Conservation (phyloP, 768 basidiomycete genomes). For the Calocybe gangraenosa region DNA sequence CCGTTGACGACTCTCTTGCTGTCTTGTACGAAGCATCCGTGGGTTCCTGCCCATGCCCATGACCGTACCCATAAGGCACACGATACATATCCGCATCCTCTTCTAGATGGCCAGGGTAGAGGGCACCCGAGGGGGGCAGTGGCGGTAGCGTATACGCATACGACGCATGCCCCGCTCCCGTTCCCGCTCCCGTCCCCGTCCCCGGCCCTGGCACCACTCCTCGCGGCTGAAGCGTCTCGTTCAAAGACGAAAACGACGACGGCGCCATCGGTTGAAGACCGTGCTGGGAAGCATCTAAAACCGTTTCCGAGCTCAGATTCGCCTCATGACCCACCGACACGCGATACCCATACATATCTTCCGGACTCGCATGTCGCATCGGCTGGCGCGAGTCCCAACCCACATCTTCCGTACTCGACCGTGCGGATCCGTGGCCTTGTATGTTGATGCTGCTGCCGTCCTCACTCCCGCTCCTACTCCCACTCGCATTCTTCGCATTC, state of each 20-base stretch:
- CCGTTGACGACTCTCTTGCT: constrained; percentile 17
- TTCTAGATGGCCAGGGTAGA: not conserved
- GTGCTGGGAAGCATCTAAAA: not conserved
- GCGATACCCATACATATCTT: constrained; percentile 4
- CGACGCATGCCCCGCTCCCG: too few species aligned
- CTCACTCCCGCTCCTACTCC: constrained; percentile 9
- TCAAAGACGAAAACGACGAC: not conserved
- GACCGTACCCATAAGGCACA: not conserved
- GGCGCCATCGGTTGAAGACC: not conserved
- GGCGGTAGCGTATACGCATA: too few species aligned
- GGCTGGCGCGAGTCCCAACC: constrained; percentile 25
- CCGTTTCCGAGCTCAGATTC: constrained; percentile 3
- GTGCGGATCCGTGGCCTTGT: constrained; percentile 4
- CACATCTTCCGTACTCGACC: constrained; percentile 27
- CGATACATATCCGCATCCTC: not conserved
- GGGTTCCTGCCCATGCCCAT: constrained; percentile 20
- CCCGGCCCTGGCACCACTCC: not conserved
- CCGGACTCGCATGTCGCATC: constrained; percentile 10
- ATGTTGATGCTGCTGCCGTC: too few species aligned
- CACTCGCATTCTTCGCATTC: constrained; percentile 10
- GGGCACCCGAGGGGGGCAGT: not conserved
- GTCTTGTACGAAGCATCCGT: constrained; percentile 21
- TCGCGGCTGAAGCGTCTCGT: not conserved
- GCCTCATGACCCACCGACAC: not conserved
- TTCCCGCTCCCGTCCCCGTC: too few species aligned